Percentiles rank a stretch among this genome's conserved stretches.
Conservation (phyloP, 345 rosid species). For the Luvunga scandens region DNA sequence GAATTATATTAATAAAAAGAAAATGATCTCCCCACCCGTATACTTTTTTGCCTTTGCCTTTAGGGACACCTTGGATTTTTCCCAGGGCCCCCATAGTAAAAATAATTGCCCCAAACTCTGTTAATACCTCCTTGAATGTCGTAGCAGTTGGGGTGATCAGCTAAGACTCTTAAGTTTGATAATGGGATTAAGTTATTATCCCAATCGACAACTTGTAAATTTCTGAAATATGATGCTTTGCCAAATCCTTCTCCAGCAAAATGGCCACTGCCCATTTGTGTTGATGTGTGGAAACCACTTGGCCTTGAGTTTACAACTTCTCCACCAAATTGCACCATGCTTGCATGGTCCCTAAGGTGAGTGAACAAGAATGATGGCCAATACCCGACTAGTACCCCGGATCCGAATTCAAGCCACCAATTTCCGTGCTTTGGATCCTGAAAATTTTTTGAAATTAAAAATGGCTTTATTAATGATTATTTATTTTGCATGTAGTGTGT, state of each 20-base stretch:
- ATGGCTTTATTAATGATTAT: no score
- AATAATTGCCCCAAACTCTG: constrained; percentile 87
- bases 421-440: constrained; percentile 99
- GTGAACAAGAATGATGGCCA: constrained; percentile 90
- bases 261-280: constrained; percentile 98
- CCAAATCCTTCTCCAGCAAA: constrained; percentile 91
- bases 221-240: constrained; percentile 86
- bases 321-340: constrained; percentile 95
- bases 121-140: constrained; percentile 81
- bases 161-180: constrained; percentile 60
- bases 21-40: constrained; percentile 5
- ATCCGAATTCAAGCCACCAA: constrained; percentile 99
- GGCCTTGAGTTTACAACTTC: constrained; percentile 77
- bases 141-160: constrained; percentile 90
- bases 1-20: constrained; percentile 19
- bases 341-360: constrained; percentile 77
- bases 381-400: constrained; percentile 83
- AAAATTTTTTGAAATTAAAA: no score
- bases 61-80: constrained; percentile 81
- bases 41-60: constrained; percentile 14
- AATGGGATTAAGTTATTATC: constrained; percentile 80
- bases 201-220: constrained; percentile 90
- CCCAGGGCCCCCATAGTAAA: constrained; percentile 97
- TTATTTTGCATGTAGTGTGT: no score
- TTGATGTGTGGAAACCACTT: constrained; percentile 76